Percentiles rank a stretch among this genome's conserved stretches.
These are phyloP conservation scores for Acanthamoeba castellanii DNA, from an alignment of 208 protist genomes.

Conservation along the genomic window DNA sequence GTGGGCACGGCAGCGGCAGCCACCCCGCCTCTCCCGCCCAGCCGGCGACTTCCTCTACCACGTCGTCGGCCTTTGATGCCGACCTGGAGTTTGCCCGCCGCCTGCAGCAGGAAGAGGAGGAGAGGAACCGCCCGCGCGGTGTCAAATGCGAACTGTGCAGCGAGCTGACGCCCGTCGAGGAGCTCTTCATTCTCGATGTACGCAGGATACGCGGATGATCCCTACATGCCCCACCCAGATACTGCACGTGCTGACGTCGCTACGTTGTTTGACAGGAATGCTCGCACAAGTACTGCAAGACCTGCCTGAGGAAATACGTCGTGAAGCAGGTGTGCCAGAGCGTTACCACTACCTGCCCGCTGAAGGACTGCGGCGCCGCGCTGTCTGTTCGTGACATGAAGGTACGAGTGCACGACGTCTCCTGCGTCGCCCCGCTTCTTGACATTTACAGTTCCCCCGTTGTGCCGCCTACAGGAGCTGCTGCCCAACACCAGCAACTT, in stretches of 20 bases:
- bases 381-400: slow-evolving; percentile 79
- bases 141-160: slow-evolving; percentile 43
- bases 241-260: no score
- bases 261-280: slow-evolving; percentile 46
- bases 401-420: neutral
- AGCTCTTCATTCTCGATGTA: slow-evolving; percentile 59
- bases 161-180: slow-evolving; percentile 31
- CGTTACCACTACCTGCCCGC: slow-evolving; percentile 53
- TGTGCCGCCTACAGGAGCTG: slow-evolving; percentile 24
- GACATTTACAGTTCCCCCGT: neutral
- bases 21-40: neutral
- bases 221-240: neutral
- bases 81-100: slow-evolving; percentile 56
- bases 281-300: slow-evolving; percentile 75
- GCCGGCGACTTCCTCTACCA: neutral
- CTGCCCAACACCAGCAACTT: slow-evolving; percentile 92
- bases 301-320: slow-evolving; percentile 65
- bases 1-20: neutral
- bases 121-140: slow-evolving; percentile 1
- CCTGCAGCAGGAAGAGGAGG: slow-evolving; percentile 69
- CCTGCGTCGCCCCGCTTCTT: neutral
- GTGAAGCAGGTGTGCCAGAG: slow-evolving; percentile 40
- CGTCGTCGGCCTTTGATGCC: neutral
- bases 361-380: slow-evolving; percentile 32
- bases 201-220: neutral